Percentiles rank a stretch among this genome's conserved stretches.
phyloP scores from a whole-genome alignment of 495 filamentous ascomycete genomes.

The Friedmanniomyces endolithicus region DNA sequence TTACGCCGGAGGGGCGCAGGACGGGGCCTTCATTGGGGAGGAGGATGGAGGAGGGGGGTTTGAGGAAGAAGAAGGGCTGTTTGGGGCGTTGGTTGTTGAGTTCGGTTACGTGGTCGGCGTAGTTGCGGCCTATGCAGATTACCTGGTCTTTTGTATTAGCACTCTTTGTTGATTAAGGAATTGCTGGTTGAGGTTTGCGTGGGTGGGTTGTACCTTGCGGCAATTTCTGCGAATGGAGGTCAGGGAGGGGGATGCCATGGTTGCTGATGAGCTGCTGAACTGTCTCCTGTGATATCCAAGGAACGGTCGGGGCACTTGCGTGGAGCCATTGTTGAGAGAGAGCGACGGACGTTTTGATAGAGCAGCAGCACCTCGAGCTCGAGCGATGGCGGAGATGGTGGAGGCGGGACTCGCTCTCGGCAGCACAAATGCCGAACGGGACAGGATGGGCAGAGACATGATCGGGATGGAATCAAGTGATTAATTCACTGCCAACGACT shows the following conservation, averaged over 20 bases:
- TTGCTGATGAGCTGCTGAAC: not conserved
- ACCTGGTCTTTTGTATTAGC: slow-evolving; percentile 38
- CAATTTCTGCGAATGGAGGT: slow-evolving; percentile 13
- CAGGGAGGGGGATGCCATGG: slow-evolving; percentile 4
- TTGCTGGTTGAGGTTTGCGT: not conserved
- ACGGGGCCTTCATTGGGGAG: slow-evolving; percentile 68
- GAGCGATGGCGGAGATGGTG: not conserved
- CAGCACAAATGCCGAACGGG: not conserved
- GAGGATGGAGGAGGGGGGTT: slow-evolving; percentile 74
- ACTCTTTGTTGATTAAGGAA: not conserved
- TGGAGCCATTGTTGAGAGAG: not conserved
- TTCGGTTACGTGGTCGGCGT: slow-evolving; percentile 86
- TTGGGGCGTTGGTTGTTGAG: slow-evolving; percentile 73
- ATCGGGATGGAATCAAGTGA: not conserved
- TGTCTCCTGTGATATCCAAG: not conserved
- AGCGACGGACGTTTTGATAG: not conserved
- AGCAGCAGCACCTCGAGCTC: not conserved
- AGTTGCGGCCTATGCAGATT: slow-evolving; percentile 91
- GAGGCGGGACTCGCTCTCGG: not conserved
- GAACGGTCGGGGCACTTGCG: not conserved
- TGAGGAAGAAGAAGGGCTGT: slow-evolving; percentile 98
- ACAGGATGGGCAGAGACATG: not conserved
- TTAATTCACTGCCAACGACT: not conserved
- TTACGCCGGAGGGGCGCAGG: slow-evolving; percentile 65
- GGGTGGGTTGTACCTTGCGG: slow-evolving; percentile 10